Evolutionary conservation across 2,329 filamentous ascomycete genomes (phyloP).

Genomic region (Podosphaera fusca): DNA sequence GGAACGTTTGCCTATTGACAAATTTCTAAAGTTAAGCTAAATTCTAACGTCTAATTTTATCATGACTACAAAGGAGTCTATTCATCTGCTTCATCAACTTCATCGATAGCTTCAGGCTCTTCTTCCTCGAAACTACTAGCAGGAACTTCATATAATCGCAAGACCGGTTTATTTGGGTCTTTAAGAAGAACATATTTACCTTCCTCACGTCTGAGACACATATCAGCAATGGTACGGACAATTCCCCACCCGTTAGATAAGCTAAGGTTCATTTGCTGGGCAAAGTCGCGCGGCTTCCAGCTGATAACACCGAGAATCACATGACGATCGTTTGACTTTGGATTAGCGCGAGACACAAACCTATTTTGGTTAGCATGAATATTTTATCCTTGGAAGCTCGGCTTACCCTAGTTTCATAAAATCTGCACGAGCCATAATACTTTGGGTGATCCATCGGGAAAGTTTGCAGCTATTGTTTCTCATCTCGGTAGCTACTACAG

Average conservation of each 20-base stretch:
- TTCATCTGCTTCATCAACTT: constrained; percentile 3
- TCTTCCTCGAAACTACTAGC: constrained; percentile 77
- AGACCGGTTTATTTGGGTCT: constrained; percentile 93
- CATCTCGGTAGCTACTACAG: constrained; percentile 97
- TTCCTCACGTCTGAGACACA: constrained; percentile 57
- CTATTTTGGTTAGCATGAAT: constrained; percentile 23
- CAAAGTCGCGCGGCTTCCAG: constrained; percentile 96
- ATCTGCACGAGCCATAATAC: constrained; percentile 90
- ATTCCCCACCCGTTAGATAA: constrained; percentile 97
- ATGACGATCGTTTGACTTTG: constrained; percentile 80
- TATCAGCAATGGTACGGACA: constrained; percentile 90
- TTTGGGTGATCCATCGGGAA: constrained; percentile 90
- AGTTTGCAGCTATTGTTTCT: constrained; percentile 99
- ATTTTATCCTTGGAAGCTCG: constrained; percentile 2
- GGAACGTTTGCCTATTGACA: background rate
- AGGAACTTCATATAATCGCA: constrained; percentile 83
- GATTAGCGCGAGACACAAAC: constrained; percentile 86
- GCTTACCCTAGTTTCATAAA: constrained; percentile 90
- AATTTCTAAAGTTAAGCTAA: background rate
- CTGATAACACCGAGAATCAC: constrained; percentile 86
- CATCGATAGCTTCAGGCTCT: constrained; percentile 26
- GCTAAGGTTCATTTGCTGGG: constrained; percentile 91
- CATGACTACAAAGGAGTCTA: background rate
- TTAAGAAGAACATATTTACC: constrained; percentile 64
- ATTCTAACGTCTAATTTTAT: background rate